These are phyloP conservation scores for Eucalyptus cloeziana DNA, from an alignment of 345 rosid genomes.

Conservation along the genomic window DNA sequence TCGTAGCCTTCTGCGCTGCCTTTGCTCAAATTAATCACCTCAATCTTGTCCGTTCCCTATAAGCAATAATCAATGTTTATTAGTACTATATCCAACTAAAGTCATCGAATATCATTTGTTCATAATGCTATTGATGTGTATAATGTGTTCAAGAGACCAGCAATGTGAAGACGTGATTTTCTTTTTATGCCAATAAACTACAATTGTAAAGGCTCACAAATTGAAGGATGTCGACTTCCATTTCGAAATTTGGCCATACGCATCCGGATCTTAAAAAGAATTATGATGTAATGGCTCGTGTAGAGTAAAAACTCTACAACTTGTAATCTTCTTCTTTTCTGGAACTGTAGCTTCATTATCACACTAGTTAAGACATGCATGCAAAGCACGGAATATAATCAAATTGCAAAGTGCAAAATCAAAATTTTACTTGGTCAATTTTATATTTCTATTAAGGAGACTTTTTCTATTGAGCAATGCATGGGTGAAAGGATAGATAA, in stretches of 20 bases:
- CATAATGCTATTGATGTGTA: no score
- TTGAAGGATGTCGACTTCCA: not conserved
- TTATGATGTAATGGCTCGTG: not conserved
- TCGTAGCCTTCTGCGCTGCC: fast-evolving
- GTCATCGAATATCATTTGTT: no score
- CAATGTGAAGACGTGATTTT: not conserved
- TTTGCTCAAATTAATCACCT: fast-evolving
- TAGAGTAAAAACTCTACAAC: not conserved
- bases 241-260: not conserved
- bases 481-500: no score
- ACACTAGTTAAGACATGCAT: not conserved
- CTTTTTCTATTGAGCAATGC: no score
- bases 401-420: no score
- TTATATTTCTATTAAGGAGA: no score
- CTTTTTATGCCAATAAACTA: not conserved
- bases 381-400: not conserved
- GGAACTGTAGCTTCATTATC: not conserved
- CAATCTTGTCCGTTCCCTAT: not conserved
- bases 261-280: not conserved
- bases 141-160: no score
- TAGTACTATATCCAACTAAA: not conserved
- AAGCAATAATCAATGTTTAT: no score
- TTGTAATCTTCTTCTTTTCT: not conserved
- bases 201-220: not conserved
- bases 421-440: no score